These are phyloP conservation scores for Monosporascus sp. DNA, from an alignment of 2,329 filamentous ascomycete species.

Conservation along the genomic window DNA sequence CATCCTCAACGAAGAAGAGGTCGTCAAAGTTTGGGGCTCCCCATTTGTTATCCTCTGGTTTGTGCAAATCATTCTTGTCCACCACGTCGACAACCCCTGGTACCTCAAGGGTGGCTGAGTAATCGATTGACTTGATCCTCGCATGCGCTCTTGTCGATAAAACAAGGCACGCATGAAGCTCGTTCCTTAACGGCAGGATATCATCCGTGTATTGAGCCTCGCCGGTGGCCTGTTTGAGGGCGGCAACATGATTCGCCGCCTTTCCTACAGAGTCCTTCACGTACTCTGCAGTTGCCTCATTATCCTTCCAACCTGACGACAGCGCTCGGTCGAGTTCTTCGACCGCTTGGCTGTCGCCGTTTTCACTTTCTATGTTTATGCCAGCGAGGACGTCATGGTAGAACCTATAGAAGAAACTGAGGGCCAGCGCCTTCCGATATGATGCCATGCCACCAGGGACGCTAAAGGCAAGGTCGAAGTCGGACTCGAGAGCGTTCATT, in stretches of 20 bases:
- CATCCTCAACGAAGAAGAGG: constrained; percentile 84
- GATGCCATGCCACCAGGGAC: constrained; percentile 98
- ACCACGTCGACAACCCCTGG: constrained; percentile 83
- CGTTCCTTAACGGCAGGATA: constrained; percentile 80
- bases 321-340: constrained; percentile 82
- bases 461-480: constrained; percentile 84
- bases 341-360: constrained; percentile 67
- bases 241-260: constrained; percentile 80
- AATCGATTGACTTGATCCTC: constrained; percentile 74
- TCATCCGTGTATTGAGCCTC: constrained; percentile 97
- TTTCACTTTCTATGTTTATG: constrained; percentile 42
- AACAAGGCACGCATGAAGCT: constrained; percentile 83
- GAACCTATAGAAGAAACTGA: constrained; percentile 96
- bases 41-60: constrained; percentile 80
- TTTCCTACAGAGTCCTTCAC: constrained; percentile 79
- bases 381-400: constrained; percentile 80
- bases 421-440: constrained; percentile 82
- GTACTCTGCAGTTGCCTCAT: constrained; percentile 70
- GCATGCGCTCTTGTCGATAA: constrained; percentile 86
- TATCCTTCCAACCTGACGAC: constrained; percentile 75
- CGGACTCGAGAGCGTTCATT: constrained; percentile 83
- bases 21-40: constrained; percentile 81
- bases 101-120: constrained; percentile 70
- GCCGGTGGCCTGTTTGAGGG: constrained; percentile 87
- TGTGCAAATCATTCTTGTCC: constrained; percentile 77